Conservation (phyloP, 768 basidiomycete species). For the Lactifluus pinguis region DNA sequence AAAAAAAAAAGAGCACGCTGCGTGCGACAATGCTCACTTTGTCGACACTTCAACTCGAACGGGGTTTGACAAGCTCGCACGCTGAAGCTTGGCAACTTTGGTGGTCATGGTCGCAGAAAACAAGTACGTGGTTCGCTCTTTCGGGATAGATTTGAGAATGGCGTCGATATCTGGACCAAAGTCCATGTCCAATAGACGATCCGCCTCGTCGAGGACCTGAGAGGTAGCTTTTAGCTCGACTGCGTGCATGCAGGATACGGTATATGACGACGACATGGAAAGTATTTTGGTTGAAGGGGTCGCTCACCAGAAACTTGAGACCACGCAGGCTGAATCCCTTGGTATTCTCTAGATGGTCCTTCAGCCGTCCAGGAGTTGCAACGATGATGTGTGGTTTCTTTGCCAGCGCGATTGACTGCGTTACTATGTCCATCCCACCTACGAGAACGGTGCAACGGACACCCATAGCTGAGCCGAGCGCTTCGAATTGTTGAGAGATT, state of each 20-base stretch:
- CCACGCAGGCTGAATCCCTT: constrained; percentile 88
- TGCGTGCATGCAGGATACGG: not conserved
- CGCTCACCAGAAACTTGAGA: constrained; percentile 78
- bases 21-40: constrained; percentile 52
- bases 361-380: constrained; percentile 87
- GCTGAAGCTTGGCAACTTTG: constrained; percentile 92
- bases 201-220: constrained; percentile 96
- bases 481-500: constrained; percentile 94
- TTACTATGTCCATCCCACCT: constrained; percentile 90
- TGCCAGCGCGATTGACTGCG: constrained; percentile 84
- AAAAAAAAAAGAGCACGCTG: not conserved
- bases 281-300: too few species aligned
- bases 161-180: constrained; percentile 94
- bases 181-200: constrained; percentile 91
- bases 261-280: not conserved
- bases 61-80: constrained; percentile 91
- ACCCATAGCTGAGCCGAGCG: constrained; percentile 86
- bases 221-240: not conserved
- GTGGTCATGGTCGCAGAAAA: constrained; percentile 99
- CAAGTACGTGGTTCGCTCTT: constrained; percentile 88
- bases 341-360: constrained; percentile 93
- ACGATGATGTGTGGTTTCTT: constrained; percentile 94
- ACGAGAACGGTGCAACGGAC: constrained; percentile 86
- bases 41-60: constrained; percentile 86
- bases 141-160: constrained; percentile 91